Percentiles rank a stretch among this genome's conserved stretches.
phyloP scores from a whole-genome alignment of 2,329 filamentous ascomycete species.

The Fusarium udum region DNA sequence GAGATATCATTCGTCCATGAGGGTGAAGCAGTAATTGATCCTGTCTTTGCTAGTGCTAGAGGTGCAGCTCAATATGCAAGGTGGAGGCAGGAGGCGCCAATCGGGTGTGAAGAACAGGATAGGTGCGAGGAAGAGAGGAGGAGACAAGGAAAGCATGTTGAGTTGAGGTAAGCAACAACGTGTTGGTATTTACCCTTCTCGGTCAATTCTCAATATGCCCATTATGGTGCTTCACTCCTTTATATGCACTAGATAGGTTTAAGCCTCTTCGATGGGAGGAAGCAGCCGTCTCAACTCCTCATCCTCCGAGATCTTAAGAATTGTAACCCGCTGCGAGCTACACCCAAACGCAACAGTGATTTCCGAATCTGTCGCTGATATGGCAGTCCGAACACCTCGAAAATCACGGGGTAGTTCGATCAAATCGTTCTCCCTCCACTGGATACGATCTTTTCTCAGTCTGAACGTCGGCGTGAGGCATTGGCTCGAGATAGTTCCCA shows the following conservation, averaged over 20 bases:
- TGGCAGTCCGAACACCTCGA: rapidly evolving
- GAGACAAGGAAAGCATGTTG: background rate
- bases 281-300: background rate
- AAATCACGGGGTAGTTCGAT: background rate
- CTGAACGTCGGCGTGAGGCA: background rate
- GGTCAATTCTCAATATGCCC: no score
- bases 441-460: rapidly evolving
- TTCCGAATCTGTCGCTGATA: background rate
- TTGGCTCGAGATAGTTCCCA: rapidly evolving
- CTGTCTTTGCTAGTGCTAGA: background rate
- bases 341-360: background rate
- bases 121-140: background rate
- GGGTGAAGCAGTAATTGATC: background rate
- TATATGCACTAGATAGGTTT: no score
- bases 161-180: background rate
- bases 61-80: background rate
- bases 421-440: background rate
- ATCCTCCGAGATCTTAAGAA: background rate
- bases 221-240: no score
- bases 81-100: background rate
- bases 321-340: background rate
- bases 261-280: background rate
- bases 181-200: background rate
- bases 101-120: background rate
- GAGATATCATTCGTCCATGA: rapidly evolving